Base-by-base conservation (phyloP, 192 early-diverging fungal species). In the Coemansia sp. region DNA sequence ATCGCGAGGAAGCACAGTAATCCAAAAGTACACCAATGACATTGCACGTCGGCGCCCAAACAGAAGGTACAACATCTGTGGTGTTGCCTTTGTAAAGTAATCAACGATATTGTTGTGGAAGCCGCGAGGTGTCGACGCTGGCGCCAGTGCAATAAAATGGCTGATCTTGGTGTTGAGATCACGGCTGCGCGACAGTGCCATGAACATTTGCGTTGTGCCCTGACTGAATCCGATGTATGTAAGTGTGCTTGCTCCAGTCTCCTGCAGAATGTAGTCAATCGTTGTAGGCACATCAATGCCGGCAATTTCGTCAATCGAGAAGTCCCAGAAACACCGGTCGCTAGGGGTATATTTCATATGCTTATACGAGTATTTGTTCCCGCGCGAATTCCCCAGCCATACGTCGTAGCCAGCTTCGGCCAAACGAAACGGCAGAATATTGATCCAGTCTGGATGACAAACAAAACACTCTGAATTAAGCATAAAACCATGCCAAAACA, bases 211-310 rank as follows among this genome's bases (percentile, higher is more conserved):
- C 6, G 93, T 88, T 0, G 91, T 92, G 50, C 95, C 96, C 78
- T 98, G 96, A 34, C 93, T 95, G 64, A 96, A 98, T n/a, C 96
- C 96, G 62, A 98, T 90, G 74, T 95, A 98, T 1, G 93, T 88
- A 32, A 98, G 75, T 25, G 85, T 85, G n/a, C 82, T 76, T 2
- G 85, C 90, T 0, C 91, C 92, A 22, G 96, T 97, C 28, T 82
- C 85, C 28, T 83, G 77, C 49, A 98, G 78, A 53, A 98, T 94
- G 73, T 94, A 93, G 67, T 94, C 88, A 14, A 98, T 85, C 0
- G 88, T 86, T 49, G 92, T 86, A 3, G 94, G 93, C 27, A 98
- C 73, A 70, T 98, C 96, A 69, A 86, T 87, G 48, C 88, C 72
- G 23, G 93, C 93, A 31, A 94, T 86, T 60, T 96, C 90, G 76